phyloP scores from a whole-genome alignment of 116 monocot species.

The Dioscorea cayenensis region DNA sequence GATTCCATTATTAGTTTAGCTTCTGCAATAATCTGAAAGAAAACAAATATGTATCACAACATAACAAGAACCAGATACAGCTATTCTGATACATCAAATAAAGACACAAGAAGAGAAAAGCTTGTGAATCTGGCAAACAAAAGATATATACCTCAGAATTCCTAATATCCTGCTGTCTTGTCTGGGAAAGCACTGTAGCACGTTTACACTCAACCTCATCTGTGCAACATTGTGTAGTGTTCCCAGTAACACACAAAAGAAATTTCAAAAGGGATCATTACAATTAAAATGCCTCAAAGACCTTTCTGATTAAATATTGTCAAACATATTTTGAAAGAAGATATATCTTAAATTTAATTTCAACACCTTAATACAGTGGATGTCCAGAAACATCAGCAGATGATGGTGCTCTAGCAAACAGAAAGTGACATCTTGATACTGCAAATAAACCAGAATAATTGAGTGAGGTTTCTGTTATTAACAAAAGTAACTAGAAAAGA shows the following conservation, averaged over 20 bases:
- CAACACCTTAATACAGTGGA: slow-evolving; percentile 86
- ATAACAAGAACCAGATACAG: background rate
- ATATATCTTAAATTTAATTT: too few relatives aligned
- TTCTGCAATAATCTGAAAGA: slow-evolving; percentile 73
- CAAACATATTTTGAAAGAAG: too few relatives aligned
- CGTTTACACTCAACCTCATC: slow-evolving; percentile 78
- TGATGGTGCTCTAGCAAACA: slow-evolving; percentile 82
- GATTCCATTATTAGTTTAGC: slow-evolving; percentile 86
- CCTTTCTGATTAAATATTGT: too few relatives aligned
- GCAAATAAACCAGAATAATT: slow-evolving; percentile 10
- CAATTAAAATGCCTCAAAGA: background rate
- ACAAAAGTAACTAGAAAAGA: too few relatives aligned
- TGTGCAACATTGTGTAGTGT: slow-evolving; percentile 52
- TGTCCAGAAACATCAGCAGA: slow-evolving; percentile 74
- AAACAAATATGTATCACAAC: background rate
- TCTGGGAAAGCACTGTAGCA: slow-evolving; percentile 78
- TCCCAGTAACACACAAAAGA: slow-evolving; percentile 37
- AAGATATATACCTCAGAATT: slow-evolving; percentile 60
- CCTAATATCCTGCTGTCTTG: slow-evolving; percentile 74
- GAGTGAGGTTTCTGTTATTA: background rate
- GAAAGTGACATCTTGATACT: slow-evolving; percentile 76
- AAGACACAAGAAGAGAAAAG: too few relatives aligned
- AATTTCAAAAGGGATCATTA: background rate
- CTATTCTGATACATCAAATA: too few relatives aligned
- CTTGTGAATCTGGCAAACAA: background rate